phyloP scores from a whole-genome alignment of 805 yeast species.

The Metschnikowia peoriensis region DNA sequence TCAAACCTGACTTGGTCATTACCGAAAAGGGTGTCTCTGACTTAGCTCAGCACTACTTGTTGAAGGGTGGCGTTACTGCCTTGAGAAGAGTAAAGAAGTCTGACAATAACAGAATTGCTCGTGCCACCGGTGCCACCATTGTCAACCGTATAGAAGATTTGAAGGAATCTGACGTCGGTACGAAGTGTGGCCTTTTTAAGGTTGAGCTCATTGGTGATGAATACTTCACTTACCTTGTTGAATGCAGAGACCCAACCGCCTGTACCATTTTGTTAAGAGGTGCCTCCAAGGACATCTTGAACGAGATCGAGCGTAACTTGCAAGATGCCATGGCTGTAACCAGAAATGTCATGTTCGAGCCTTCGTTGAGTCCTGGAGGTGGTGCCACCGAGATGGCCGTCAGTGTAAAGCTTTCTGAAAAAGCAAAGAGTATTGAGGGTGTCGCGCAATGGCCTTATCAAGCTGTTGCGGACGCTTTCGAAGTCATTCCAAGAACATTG shows the following conservation, averaged over 20 bases:
- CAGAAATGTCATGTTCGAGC: slow-evolving; percentile 91
- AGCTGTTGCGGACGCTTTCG: slow-evolving; percentile 98
- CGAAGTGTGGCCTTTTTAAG: slow-evolving; percentile 84
- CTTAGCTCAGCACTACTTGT: slow-evolving; percentile 92
- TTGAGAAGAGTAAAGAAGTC: slow-evolving; percentile 93
- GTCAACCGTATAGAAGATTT: slow-evolving; percentile 94
- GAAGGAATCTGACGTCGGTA: slow-evolving; percentile 87
- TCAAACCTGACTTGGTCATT: slow-evolving; percentile 90
- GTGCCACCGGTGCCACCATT: slow-evolving; percentile 97
- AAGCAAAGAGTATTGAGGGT: slow-evolving; percentile 90
- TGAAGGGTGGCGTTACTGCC: slow-evolving; percentile 90
- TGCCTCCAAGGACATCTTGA: slow-evolving; percentile 92
- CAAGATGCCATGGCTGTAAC: slow-evolving; percentile 99
- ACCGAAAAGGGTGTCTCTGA: slow-evolving; percentile 99
- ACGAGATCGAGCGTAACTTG: slow-evolving; percentile 93
- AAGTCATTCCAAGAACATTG: slow-evolving; percentile 95
- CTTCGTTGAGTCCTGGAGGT: slow-evolving; percentile 96
- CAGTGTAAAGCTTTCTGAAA: slow-evolving; percentile 80
- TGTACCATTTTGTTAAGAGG: slow-evolving; percentile 93
- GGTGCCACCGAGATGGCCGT: slow-evolving; percentile 99
- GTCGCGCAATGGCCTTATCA: slow-evolving; percentile 98
- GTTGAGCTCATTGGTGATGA: slow-evolving; percentile 97
- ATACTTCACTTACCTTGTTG: slow-evolving; percentile 80
- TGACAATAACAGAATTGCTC: slow-evolving; percentile 93
- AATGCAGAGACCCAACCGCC: slow-evolving; percentile 85